Evolutionary conservation across 2,329 filamentous ascomycete genomes (phyloP), one percentile per base, ranked within the genome.

Genomic region (Aaosphaeria arxii): DNA sequence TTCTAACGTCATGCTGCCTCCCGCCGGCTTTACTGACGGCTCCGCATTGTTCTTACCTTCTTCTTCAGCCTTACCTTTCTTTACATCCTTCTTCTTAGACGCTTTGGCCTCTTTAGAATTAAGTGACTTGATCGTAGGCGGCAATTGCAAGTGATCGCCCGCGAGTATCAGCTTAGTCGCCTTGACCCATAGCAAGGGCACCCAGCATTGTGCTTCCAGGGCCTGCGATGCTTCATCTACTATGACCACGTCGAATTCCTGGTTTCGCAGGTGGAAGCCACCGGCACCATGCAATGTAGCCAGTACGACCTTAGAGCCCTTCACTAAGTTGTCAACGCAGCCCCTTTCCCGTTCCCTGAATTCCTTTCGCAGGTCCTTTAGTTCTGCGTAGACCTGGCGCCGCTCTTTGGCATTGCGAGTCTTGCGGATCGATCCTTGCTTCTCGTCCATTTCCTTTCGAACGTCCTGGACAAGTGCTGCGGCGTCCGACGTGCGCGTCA

Each of bases 191-290:
- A 96, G 73, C 42, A 99, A 73, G 7, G 94, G 86, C 44, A 97
- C 91, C 94, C 94, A 99, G 73, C 91, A 96, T 70, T 97, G 92
- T 1, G 94, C 91, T 71, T 99, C 94, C 7, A 97, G 77, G 2
- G 94, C 94, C 69, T 99, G 94, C 66, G 89, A 95, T 4, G 91
- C 94, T 73, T 99, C 94, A 63, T 99, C 94, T 48, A 99, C 90
- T 51, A 99, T 85, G 30, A 99, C 89, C 4, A 96, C 88, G 68
- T 99, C 94, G 55, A 99, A 99, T 45, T 82, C 75, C 62, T 95
- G 84, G 52, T 85, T 81, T 51, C 84, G 85, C 31, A 96, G 75
- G 71, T 96, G 90, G 58, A 84, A 87, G 0, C 91, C 88, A 6
- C 94, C 94, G 1, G 92, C 87, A 3, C 94, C 94, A 69, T 99